Base-by-base conservation (phyloP, 495 filamentous ascomycete genomes). In the Talaromyces liani region DNA sequence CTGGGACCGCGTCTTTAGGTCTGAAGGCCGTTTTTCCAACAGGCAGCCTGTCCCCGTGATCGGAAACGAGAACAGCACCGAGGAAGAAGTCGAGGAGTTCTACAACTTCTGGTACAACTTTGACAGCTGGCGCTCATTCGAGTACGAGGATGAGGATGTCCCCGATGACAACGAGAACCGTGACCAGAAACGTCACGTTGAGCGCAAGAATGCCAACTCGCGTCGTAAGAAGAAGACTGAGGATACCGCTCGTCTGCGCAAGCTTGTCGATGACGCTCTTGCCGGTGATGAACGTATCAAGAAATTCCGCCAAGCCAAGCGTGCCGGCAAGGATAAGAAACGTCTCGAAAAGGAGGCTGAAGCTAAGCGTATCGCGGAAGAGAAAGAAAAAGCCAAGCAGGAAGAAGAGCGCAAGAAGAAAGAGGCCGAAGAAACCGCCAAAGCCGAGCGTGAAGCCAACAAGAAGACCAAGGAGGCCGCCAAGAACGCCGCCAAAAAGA, bases 51-150 rank as follows among this genome's bases (percentile, higher is more conserved):
- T 97, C 10, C 95, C 94, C 2, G 73, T 79, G 64, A 85, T 98
- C 39, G 85, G 94, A 61, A 84, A 93, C 73, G 92, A 95, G 51
- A 89, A 94, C 67, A 88, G 86, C 69, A 85, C 87, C 70, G 88
- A 91, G 73, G 89, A 95, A 71, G 88, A 93, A 1, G 93, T 98
- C 27, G 91, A 97, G 71, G 77, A 79, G 62, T 98, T 98, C 81
- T 98, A 98, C 83, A 96, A 98, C 82, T 98, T 97, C 84, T 98
- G 91, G 89, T 98, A 97, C 83, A 92, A 92, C 81, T 94, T 98
- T 69, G 95, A 98, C 84, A 93, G 89, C 75, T 98, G 94, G 94
- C 84, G 94, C 57, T 86, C 89, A 25, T 98, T 98, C 74, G 94
- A 98, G 79, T 98, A 98, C 75, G 90, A 93, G 45, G 95, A 98